Evolutionary conservation across 2,329 filamentous ascomycete species (phyloP), one percentile per base, ranked within the genome.

Genomic region (Tricladium varicosporioides): DNA sequence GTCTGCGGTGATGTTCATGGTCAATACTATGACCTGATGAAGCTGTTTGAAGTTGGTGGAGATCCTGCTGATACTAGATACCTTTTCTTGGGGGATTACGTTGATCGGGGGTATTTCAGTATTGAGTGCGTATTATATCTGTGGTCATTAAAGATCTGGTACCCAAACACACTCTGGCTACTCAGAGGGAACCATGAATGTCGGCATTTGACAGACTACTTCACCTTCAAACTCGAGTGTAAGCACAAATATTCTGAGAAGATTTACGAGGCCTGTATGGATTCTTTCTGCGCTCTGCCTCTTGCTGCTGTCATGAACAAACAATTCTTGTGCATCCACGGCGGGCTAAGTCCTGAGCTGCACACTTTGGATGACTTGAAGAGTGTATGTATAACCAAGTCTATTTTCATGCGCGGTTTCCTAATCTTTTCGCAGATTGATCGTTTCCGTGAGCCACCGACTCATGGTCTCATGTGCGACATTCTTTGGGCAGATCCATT

Each of bases 11-110:
- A 99, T 71, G 92, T 99, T 54, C 94, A 99, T 75, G 94, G 94
- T 65, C 94, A 99, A 77, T 99, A 97, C 78, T 99, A 96, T 74
- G 94, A 99, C 74, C 77, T 99, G 71, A 99, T 99, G 94, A 99
- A 99, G 80, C 82, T 99, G 33, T 99, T 99, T 70, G 94, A 99
- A 75, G 94, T 99, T 51, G 94, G 94, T 65, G 94, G 94, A 63
- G 94, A 99, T 74, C 94, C 94, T 43, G 85, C 93, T 53, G 94
- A 99, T 77, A 99, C 94, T 31, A 81, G 94, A 70, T 99, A 99
- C 75, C 84, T 99, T 59, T 99, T 99, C 76, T 79, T 99, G 63
- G 94, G 94, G 60, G 94, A 99, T 76, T 99, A 99, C 72, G 94
- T 99, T 63, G 94, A 99, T 73, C 85, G 94, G 73, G 94, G 94